These are phyloP conservation scores for Penicillium sp. DNA, from an alignment of 2,329 filamentous ascomycete species.

Conservation along the genomic window DNA sequence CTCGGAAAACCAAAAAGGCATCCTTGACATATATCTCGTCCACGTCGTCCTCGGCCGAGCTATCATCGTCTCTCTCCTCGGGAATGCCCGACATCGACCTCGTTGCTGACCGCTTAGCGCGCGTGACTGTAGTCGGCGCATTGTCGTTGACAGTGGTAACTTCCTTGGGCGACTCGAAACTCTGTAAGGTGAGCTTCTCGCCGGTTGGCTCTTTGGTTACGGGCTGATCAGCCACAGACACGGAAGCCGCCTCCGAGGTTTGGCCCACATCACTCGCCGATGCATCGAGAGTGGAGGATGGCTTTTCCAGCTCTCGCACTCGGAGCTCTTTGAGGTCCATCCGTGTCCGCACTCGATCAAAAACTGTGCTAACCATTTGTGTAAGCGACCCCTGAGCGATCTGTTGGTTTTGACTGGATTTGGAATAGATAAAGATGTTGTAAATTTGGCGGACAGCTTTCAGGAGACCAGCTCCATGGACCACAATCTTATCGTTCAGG, in stretches of 20 bases:
- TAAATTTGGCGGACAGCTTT: conserved; percentile 98
- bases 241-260: conserved; percentile 40
- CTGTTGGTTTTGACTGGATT: conserved; percentile 91
- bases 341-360: conserved; percentile 85
- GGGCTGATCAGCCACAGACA: conserved; percentile 40
- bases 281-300: conserved; percentile 35
- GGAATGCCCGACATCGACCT: conserved; percentile 40
- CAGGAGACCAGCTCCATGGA: conserved; percentile 90
- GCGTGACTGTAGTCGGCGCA: conserved; percentile 65
- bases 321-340: conserved; percentile 84
- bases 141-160: conserved; percentile 65
- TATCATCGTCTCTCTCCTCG: conserved; percentile 41
- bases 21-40: conserved; percentile 97
- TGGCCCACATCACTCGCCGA: conserved; percentile 49
- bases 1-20: conserved; percentile 93
- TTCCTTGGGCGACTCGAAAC: conserved; percentile 67
- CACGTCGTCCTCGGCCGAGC: conserved; percentile 61
- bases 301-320: conserved; percentile 44
- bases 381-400: conserved; percentile 95
- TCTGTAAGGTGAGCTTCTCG: conserved; percentile 65
- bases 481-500: conserved; percentile 97
- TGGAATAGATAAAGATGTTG: conserved; percentile 96
- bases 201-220: conserved; percentile 52
- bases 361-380: conserved; percentile 98
- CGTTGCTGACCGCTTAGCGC: conserved; percentile 53